A percentile compares a stretch with the other conserved stretches of the same genome.
Conservation (phyloP, 495 filamentous ascomycete species). For the Immersiella caudata region DNA sequence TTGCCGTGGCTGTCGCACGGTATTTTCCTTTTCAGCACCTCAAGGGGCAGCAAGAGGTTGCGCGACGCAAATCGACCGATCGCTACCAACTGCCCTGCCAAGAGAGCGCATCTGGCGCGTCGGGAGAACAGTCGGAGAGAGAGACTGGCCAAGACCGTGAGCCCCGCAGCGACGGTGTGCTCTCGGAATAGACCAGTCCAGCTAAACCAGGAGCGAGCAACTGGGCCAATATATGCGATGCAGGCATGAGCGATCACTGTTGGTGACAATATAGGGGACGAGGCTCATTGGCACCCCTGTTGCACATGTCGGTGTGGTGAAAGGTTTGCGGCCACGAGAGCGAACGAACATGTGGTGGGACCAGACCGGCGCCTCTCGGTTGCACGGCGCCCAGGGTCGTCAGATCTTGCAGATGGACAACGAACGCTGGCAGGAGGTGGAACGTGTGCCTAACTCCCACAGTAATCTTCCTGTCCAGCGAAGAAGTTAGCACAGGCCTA, state of each 20-base stretch:
- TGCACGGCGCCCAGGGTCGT: conserved; percentile 7
- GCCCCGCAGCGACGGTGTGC: not conserved
- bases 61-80: not conserved
- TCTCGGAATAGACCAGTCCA: not conserved
- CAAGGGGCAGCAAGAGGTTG: not conserved
- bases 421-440: not conserved
- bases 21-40: not conserved
- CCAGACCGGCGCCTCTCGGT: not conserved
- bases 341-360: conserved; percentile 1
- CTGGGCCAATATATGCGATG: conserved; percentile 25
- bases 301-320: not conserved
- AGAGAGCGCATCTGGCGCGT: not conserved
- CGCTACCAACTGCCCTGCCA: not conserved
- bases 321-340: not conserved
- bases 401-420: conserved; percentile 14
- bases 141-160: not conserved
- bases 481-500: not conserved
- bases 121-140: not conserved
- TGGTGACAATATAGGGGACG: conserved; percentile 1
- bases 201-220: not conserved
- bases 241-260: not conserved
- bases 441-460: not conserved
- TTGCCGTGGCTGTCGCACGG: not conserved
- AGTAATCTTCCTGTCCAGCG: conserved; percentile 11
- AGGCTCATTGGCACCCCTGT: not conserved